Base-by-base conservation (phyloP, 2,329 filamentous ascomycete genomes). In the Bipolaris victoriae region DNA sequence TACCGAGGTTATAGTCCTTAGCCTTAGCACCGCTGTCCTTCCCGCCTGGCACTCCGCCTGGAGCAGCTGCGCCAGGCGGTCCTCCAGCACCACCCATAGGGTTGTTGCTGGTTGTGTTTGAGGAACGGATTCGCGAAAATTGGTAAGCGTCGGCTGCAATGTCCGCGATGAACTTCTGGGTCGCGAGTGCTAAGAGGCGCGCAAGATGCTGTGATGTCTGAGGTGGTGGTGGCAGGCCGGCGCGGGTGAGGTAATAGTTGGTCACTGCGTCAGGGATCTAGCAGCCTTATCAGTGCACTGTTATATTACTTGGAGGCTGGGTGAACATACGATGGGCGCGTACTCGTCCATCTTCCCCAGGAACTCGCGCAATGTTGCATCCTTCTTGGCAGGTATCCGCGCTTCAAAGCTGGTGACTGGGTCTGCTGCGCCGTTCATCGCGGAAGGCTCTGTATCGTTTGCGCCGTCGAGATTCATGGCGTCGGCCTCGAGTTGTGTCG, bases 91-190 rank as follows among this genome's bases (percentile, higher is more conserved):
- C 92, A 58, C 91, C 91, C 87, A 97, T 93, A 0, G 92, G 90
- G 77, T 97, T 97, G 75, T 93, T 96, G 11, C 89, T 88, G 62
- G 90, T 93, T 57, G 89, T 92, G 73, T 95, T 96, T 20, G 91
- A 94, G n/a, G 91, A 91, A 39, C 95, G 89, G 71, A 99, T 98
- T 51, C 94, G 91, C 60, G 90, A 92, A 83, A 97, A 98, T 79
- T 99, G 95, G 77, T 99, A 99, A 2, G 95, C 92, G 76, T 99
- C 95, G 55, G 95, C 93, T 1, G 95, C 95, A 64, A 99, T 92
- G 76, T 99, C 95, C 57, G 95, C 93, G 69, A 99, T 91, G 82
- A 99, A 99, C 76, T 99, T 99, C 75, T 99, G 95, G 0, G 95
- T 97, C n/a, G 95, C 95, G 7, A 99, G 90, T 2, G 95, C 94